A percentile compares a stretch with the other conserved stretches of the same genome.
These are phyloP conservation scores for Gelatoporia subvermispora DNA, from an alignment of 768 basidiomycete genomes.

Conservation along the genomic window DNA sequence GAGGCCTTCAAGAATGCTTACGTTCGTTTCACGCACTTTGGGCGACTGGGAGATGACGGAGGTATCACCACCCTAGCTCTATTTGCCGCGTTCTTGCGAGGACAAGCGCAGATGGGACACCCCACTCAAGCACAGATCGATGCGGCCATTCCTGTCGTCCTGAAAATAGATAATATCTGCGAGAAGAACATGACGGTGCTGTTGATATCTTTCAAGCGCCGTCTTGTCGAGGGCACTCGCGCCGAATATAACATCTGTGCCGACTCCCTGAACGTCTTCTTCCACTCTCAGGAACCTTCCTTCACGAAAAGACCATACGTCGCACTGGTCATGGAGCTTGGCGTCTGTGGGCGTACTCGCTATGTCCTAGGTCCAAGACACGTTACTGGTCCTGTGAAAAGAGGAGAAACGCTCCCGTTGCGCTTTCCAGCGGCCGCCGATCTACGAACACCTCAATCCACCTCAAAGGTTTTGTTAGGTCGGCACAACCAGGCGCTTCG, in stretches of 20 bases:
- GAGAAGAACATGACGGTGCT: slow-evolving; percentile 12
- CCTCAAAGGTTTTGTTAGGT: too few relatives aligned
- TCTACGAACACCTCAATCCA: too few relatives aligned
- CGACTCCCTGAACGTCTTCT: background rate
- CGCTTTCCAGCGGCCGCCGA: too few relatives aligned
- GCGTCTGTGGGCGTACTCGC: slow-evolving; percentile 6
- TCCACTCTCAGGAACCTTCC: background rate
- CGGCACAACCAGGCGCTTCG: background rate
- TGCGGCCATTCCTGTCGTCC: slow-evolving; percentile 23
- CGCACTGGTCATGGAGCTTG: slow-evolving; percentile 16
- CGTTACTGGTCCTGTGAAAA: background rate
- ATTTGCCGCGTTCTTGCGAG: slow-evolving; percentile 17
- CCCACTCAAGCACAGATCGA: slow-evolving; percentile 10
- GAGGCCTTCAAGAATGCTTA: slow-evolving; percentile 21
- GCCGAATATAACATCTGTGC: background rate
- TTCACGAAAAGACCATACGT: slow-evolving; percentile 13
- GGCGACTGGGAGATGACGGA: slow-evolving; percentile 18
- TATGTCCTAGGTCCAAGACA: background rate
- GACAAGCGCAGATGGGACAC: slow-evolving; percentile 2
- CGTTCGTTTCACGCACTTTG: slow-evolving; percentile 30
- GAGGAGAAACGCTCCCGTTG: background rate
- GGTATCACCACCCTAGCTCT: slow-evolving; percentile 14
- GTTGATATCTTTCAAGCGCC: slow-evolving; percentile 19
- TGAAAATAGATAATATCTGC: slow-evolving; percentile 7
- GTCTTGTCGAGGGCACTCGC: background rate